Conservation (phyloP, 2,329 filamentous ascomycete species). For the Monilinia vaccinii-corymbosi region DNA sequence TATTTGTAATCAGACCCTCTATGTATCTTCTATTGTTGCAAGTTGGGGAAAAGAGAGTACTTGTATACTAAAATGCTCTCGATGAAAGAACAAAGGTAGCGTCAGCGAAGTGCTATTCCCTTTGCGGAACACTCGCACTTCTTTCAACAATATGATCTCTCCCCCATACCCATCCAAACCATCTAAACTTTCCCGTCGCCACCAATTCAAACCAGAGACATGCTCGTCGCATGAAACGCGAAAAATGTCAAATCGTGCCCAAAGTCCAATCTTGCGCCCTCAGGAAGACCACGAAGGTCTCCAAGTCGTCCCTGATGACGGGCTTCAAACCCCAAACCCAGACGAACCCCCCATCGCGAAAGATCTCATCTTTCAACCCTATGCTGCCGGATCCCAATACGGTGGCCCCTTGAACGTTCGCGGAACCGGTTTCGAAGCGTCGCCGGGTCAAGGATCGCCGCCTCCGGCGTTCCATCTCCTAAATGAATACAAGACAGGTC, state of each 20-base stretch:
- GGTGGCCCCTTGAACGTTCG: neutral
- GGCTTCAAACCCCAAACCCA: neutral
- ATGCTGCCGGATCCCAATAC: neutral
- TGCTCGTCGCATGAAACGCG: neutral
- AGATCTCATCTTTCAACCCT: constrained; percentile 6
- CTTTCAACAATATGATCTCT: neutral
- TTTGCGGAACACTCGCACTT: neutral
- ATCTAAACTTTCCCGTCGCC: neutral
- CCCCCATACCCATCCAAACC: neutral
- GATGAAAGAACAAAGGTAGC: neutral
- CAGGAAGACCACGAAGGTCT: constrained; percentile 8
- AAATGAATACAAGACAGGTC: neutral
- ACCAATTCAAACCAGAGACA: neutral
- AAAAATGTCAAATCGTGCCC: neutral
- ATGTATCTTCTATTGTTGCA: neutral
- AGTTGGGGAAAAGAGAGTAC: too few relatives aligned
- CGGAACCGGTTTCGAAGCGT: neutral
- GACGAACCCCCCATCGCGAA: neutral
- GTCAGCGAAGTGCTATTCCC: neutral
- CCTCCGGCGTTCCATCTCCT: constrained; percentile 1
- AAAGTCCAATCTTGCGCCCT: neutral
- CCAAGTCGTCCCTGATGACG: neutral
- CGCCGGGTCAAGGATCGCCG: neutral
- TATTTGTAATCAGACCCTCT: neutral
- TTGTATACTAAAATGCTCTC: neutral